A percentile compares a stretch with the other conserved stretches of the same genome.
Conservation (phyloP, 768 basidiomycete genomes). For the Macrocybe gigantea region DNA sequence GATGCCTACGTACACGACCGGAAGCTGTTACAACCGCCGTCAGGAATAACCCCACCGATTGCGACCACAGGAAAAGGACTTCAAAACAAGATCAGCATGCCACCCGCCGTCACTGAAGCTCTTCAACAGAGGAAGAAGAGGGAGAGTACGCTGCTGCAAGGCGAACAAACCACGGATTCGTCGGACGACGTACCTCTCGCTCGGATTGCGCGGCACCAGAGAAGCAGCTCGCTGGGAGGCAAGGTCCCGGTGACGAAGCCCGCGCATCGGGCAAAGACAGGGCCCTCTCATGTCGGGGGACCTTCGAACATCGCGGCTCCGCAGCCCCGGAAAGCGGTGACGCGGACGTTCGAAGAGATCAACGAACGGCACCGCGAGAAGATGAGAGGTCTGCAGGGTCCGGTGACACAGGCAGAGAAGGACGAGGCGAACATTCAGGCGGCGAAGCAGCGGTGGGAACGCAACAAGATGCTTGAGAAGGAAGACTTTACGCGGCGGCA, state of each 20-base stretch:
- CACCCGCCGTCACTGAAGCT: conserved; percentile 73
- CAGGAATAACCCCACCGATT: conserved; percentile 77
- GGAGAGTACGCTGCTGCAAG: conserved; percentile 54
- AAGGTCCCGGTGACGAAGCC: conserved; percentile 40
- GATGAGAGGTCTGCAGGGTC: conserved; percentile 75
- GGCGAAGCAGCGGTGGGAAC: conserved; percentile 82
- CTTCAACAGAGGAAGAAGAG: conserved; percentile 63
- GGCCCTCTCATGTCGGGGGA: too few relatives aligned
- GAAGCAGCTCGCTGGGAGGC: conserved; percentile 21
- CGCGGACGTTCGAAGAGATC: conserved; percentile 83
- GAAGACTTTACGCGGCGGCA: conserved; percentile 68
- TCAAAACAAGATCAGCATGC: conserved; percentile 46
- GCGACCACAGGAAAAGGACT: conserved; percentile 43
- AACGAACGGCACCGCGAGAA: conserved; percentile 82
- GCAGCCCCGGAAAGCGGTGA: conserved; percentile 49
- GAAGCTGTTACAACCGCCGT: conserved; percentile 78
- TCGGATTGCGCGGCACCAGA: conserved; percentile 20
- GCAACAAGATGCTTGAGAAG: conserved; percentile 66
- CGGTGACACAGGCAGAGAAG: conserved; percentile 74
- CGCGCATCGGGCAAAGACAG: conserved; percentile 27
- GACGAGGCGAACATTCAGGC: conserved; percentile 70
- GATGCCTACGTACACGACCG: conserved; percentile 81
- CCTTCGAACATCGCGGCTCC: conserved; percentile 30
- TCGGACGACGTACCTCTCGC: conserved; percentile 47
- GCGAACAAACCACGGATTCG: conserved; percentile 31